phyloP scores from a whole-genome alignment of 2,329 filamentous ascomycete genomes.

The Colletotrichum sp. region DNA sequence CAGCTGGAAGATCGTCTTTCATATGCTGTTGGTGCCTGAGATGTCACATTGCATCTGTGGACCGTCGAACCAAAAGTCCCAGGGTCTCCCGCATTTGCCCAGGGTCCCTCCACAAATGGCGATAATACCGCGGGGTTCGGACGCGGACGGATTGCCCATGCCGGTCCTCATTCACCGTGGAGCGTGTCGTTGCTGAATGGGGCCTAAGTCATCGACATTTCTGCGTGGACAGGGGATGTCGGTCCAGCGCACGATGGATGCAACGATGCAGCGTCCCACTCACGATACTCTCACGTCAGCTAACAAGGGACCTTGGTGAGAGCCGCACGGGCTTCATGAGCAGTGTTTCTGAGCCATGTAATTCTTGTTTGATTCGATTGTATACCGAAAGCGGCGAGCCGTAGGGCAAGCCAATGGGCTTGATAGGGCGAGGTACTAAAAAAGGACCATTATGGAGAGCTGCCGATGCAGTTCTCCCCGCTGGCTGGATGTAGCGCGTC shows the following conservation, averaged over 20 bases:
- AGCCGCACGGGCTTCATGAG: background rate
- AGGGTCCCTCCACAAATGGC: background rate
- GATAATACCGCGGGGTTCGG: background rate
- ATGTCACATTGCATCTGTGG: constrained; percentile 6
- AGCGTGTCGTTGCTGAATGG: background rate
- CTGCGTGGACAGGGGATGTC: background rate
- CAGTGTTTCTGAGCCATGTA: background rate
- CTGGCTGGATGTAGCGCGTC: background rate
- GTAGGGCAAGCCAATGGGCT: background rate
- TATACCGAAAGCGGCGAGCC: background rate
- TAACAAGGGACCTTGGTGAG: background rate
- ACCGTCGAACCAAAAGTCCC: background rate
- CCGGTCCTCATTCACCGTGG: background rate
- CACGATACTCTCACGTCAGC: constrained; percentile 11
- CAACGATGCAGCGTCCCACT: background rate
- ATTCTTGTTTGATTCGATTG: background rate
- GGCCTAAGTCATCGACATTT: background rate
- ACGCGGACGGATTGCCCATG: background rate
- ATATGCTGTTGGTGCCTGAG: background rate
- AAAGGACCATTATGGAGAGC: background rate
- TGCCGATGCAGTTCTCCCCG: background rate
- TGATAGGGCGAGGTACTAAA: background rate
- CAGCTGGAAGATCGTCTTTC: background rate
- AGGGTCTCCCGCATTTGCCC: background rate
- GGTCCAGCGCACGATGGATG: background rate